phyloP scores from a whole-genome alignment of 768 basidiomycete species.

The Tephrocybe sp. region DNA sequence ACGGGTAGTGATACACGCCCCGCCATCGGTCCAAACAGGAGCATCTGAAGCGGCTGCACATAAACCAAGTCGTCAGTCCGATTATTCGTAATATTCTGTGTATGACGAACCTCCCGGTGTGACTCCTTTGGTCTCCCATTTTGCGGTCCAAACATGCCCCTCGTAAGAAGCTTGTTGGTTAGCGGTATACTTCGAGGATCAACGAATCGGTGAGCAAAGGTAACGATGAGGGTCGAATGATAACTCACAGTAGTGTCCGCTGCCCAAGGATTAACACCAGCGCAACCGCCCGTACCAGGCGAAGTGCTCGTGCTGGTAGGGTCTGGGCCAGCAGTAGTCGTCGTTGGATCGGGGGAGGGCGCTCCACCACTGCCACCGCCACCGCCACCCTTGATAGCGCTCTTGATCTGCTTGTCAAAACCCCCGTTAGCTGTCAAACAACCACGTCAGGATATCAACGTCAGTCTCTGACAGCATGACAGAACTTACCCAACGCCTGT shows the following conservation, averaged over 20 bases:
- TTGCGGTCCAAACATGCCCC: background rate
- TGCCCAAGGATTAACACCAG: background rate
- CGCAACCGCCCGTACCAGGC: background rate
- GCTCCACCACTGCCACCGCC: conserved; percentile 10
- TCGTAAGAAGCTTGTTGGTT: background rate
- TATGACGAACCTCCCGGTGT: background rate
- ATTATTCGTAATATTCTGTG: background rate
- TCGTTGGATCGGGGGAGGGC: conserved; percentile 17
- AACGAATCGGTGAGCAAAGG: too few relatives aligned
- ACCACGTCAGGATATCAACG: background rate
- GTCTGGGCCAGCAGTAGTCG: background rate
- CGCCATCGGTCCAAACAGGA: background rate
- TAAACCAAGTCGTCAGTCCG: background rate
- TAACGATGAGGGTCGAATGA: background rate
- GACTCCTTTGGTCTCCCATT: background rate
- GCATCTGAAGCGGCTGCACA: background rate
- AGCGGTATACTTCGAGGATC: background rate
- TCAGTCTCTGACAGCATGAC: background rate
- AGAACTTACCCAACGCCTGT: conserved; percentile 33
- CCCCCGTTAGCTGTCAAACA: conserved; percentile 32
- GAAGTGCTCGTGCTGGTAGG: background rate
- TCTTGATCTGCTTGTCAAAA: conserved; percentile 41
- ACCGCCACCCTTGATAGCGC: conserved; percentile 24
- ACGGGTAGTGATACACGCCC: background rate
- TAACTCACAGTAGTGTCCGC: background rate